phyloP scores from a whole-genome alignment of 2,329 filamentous ascomycete species.

The Byssochlamys sp. region DNA sequence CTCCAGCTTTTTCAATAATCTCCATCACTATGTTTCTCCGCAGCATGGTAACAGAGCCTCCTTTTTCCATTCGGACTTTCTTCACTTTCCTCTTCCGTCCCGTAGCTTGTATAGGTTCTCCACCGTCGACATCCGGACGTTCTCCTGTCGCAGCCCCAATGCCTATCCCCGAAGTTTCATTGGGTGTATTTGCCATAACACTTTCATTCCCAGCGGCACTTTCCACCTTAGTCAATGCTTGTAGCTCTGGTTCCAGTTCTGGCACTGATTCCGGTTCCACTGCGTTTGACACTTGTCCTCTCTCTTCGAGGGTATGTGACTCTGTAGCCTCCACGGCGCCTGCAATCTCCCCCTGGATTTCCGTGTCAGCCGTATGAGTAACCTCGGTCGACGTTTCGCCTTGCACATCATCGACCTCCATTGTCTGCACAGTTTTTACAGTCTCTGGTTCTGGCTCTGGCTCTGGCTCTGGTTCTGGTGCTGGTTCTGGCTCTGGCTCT shows the following conservation, averaged over 20 bases:
- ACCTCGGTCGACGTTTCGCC: not conserved
- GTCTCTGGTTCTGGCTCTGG: not conserved
- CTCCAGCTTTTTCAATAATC: conserved; percentile 45
- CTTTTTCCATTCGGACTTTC: conserved; percentile 15
- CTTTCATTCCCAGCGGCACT: not conserved
- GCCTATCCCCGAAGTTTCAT: not conserved
- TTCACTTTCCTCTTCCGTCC: conserved; percentile 6
- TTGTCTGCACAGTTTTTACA: not conserved
- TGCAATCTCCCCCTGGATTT: not conserved
- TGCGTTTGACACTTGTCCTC: not conserved
- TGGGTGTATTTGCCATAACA: not conserved
- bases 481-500: not conserved
- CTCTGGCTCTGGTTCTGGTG: too few relatives aligned
- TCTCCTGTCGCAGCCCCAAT: not conserved
- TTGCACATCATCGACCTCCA: not conserved
- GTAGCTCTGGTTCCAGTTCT: not conserved
- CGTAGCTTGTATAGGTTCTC: not conserved
- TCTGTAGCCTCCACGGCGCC: not conserved
- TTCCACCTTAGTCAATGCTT: not conserved
- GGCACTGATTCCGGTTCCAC: not conserved
- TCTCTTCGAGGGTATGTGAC: not conserved
- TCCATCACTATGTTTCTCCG: conserved; percentile 45
- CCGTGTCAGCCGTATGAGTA: not conserved
- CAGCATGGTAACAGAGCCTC: conserved; percentile 37
- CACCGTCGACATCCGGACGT: not conserved